Conservation (phyloP, 257 asterid species). For the Primulina tabacum region DNA sequence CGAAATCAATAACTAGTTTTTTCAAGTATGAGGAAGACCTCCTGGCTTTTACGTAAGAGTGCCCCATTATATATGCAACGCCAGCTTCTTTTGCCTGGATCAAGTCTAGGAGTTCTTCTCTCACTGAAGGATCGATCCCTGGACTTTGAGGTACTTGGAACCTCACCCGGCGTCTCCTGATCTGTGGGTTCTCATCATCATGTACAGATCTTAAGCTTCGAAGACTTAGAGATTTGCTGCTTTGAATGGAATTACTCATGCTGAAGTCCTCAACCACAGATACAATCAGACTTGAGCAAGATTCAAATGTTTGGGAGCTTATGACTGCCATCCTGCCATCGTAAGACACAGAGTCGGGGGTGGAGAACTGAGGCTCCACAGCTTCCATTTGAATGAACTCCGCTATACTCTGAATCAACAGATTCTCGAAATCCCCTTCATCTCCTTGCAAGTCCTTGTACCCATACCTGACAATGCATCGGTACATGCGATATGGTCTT, state of each 20-base stretch:
- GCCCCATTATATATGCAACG: constrained; percentile 88
- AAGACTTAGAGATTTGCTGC: constrained; percentile 70
- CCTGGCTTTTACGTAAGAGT: constrained; percentile 83
- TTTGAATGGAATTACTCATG: constrained; percentile 42
- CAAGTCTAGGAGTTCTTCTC: constrained; percentile 78
- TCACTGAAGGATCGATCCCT: constrained; percentile 57
- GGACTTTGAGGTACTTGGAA: constrained; percentile 59
- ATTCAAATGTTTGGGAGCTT: constrained; percentile 47
- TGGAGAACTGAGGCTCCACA: constrained; percentile 66
- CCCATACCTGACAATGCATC: constrained; percentile 92
- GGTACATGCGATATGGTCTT: constrained; percentile 85
- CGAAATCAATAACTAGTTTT: constrained; percentile 79
- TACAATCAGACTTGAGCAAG: constrained; percentile 43
- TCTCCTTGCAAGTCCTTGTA: constrained; percentile 89
- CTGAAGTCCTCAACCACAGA: constrained; percentile 46
- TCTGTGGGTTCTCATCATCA: constrained; percentile 71
- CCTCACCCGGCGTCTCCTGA: constrained; percentile 69
- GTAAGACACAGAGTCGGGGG: constrained; percentile 57
- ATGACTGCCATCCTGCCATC: constrained; percentile 98
- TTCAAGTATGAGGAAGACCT: constrained; percentile 68
- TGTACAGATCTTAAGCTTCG: constrained; percentile 68
- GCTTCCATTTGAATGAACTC: constrained; percentile 97
- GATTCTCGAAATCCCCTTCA: constrained; percentile 73
- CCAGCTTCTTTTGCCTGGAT: constrained; percentile 92
- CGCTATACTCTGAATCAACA: constrained; percentile 78